A percentile compares a stretch with the other conserved stretches of the same genome.
Conservation (phyloP, 192 early-diverging fungal genomes). For the Mortierella alpina region DNA sequence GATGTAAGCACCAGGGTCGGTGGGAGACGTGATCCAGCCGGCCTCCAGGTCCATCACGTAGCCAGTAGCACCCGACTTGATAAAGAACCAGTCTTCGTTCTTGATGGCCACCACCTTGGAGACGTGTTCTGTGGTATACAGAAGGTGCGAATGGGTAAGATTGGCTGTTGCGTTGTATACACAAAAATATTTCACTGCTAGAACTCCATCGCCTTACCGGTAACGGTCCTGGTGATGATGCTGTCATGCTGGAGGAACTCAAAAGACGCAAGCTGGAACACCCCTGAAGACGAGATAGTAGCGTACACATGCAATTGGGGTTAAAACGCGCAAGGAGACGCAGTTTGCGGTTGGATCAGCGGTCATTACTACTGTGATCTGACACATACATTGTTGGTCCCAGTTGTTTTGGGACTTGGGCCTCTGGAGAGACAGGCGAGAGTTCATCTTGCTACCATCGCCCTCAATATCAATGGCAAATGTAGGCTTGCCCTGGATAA, state of each 20-base stretch:
- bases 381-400: constrained; percentile 33
- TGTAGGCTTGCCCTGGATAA: constrained; percentile 44
- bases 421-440: constrained; percentile 49
- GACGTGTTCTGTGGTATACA: background rate
- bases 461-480: constrained; percentile 51
- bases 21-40: constrained; percentile 50
- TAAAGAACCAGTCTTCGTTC: constrained; percentile 50
- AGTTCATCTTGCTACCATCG: constrained; percentile 35
- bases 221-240: constrained; percentile 16
- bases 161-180: background rate
- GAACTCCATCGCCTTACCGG: background rate
- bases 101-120: constrained; percentile 30
- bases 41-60: constrained; percentile 52
- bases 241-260: constrained; percentile 27
- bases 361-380: background rate
- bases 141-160: background rate
- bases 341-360: no score
- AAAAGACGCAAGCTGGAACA: constrained; percentile 31
- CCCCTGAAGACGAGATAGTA: constrained; percentile 2
- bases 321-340: background rate
- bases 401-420: constrained; percentile 50
- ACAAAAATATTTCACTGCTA: background rate
- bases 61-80: constrained; percentile 38
- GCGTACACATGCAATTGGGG: background rate
- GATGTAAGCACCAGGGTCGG: constrained; percentile 50